These are phyloP conservation scores for Penicillium pulvis DNA, from an alignment of 495 filamentous ascomycete genomes.

Conservation along the genomic window DNA sequence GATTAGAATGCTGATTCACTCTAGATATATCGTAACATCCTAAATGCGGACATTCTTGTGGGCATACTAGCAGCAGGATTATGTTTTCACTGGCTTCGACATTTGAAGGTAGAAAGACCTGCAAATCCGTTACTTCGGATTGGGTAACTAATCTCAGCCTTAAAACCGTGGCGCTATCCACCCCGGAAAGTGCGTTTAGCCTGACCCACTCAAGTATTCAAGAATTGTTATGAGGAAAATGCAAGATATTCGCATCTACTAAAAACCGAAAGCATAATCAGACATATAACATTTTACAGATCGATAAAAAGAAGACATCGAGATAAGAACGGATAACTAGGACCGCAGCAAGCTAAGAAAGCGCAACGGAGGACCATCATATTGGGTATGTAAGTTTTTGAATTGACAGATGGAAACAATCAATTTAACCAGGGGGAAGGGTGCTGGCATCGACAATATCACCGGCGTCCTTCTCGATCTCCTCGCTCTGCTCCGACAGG, in stretches of 20 bases:
- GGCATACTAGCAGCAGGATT: too few relatives aligned
- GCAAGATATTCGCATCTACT: background rate
- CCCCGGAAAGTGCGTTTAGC: background rate
- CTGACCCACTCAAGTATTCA: too few relatives aligned
- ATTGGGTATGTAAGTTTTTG: constrained; percentile 31
- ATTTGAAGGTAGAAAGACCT: background rate
- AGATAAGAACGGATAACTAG: constrained; percentile 3
- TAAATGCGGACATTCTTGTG: too few relatives aligned
- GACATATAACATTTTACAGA: constrained; percentile 2
- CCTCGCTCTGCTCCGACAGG: constrained; percentile 71
- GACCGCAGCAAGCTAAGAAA: constrained; percentile 12
- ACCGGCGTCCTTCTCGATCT: constrained; percentile 78
- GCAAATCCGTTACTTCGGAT: background rate
- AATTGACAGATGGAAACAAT: constrained; percentile 8
- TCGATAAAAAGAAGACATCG: background rate
- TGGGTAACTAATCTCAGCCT: background rate
- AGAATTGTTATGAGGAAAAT: background rate
- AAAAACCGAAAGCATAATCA: background rate
- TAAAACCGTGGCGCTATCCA: background rate
- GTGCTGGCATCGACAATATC: constrained; percentile 91
- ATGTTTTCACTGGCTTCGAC: too few relatives aligned
- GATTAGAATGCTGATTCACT: too few relatives aligned
- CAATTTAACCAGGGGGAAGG: constrained; percentile 82
- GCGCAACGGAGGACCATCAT: constrained; percentile 23
- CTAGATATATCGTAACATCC: too few relatives aligned